Percentiles rank a stretch among this genome's conserved stretches.
phyloP scores from a whole-genome alignment of 1,284 basidiomycete species.

The Athelia psychrophila region DNA sequence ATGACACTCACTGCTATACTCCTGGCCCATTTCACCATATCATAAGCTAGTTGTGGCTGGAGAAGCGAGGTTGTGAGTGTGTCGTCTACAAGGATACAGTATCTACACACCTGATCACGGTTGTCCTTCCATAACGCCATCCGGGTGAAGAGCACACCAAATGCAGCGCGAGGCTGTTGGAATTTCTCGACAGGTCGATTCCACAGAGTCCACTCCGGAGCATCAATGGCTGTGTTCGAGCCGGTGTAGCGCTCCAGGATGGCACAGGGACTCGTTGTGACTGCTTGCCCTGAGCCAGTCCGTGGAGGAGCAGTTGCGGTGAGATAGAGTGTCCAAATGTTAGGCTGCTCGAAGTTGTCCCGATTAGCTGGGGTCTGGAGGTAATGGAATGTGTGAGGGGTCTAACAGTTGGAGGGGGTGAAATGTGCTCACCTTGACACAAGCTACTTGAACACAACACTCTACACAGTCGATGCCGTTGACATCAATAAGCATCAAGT shows the following conservation, averaged over 20 bases:
- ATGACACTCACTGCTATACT: too few species aligned
- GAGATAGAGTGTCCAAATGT: neutral
- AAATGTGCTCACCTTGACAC: neutral
- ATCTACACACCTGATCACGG: neutral
- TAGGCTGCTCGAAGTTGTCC: neutral
- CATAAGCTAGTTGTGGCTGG: too few species aligned
- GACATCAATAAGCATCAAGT: neutral
- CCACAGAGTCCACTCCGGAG: neutral
- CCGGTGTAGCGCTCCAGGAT: neutral
- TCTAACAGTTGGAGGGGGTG: too few species aligned
- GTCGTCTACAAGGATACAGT: too few species aligned
- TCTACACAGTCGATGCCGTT: neutral
- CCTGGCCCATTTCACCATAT: too few species aligned
- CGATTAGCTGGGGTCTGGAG: neutral
- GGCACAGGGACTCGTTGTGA: neutral
- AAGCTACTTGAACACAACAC: neutral
- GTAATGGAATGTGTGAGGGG: neutral
- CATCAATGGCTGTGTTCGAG: neutral
- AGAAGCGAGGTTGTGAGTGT: too few species aligned
- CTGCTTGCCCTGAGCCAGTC: neutral
- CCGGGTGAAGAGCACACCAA: neutral
- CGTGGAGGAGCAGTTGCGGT: neutral
- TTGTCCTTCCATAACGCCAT: neutral
- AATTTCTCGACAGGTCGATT: neutral
- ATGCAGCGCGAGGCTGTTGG: neutral